phyloP scores from a whole-genome alignment of 495 filamentous ascomycete species.

The Aspergillus incahuasiensis region DNA sequence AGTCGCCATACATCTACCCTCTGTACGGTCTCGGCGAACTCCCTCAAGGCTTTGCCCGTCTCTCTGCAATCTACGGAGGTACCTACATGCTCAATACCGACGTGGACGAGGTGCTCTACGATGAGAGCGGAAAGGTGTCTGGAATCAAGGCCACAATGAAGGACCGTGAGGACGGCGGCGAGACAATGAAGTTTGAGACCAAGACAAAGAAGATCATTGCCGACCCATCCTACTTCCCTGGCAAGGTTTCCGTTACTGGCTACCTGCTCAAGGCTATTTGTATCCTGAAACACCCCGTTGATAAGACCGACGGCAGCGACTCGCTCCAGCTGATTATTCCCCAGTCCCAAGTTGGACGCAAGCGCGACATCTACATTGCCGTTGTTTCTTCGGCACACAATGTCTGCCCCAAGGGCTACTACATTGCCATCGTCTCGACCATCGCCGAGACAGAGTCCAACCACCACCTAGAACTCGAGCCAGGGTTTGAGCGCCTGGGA shows the following conservation, averaged over 20 bases:
- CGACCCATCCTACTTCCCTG: constrained; percentile 94
- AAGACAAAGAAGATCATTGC: constrained; percentile 94
- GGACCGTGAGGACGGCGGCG: constrained; percentile 66
- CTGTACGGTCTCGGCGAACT: constrained; percentile 96
- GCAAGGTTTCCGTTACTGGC: constrained; percentile 79
- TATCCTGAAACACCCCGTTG: constrained; percentile 91
- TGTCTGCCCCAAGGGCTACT: constrained; percentile 98
- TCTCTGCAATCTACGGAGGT: constrained; percentile 96
- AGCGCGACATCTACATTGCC: constrained; percentile 99
- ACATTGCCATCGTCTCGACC: constrained; percentile 96
- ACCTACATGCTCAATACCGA: constrained; percentile 98
- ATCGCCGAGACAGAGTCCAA: constrained; percentile 90
- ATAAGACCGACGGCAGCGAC: constrained; percentile 80
- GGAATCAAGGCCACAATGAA: constrained; percentile 98
- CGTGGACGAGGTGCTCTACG: constrained; percentile 83
- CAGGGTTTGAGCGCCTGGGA: constrained; percentile 90
- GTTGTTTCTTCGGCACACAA: constrained; percentile 95
- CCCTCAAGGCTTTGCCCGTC: constrained; percentile 94
- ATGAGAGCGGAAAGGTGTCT: constrained; percentile 69
- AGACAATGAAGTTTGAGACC: constrained; percentile 89
- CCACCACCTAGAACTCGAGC: constrained; percentile 90
- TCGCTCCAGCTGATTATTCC: constrained; percentile 96
- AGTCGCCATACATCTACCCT: constrained; percentile 98
- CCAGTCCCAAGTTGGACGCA: constrained; percentile 90
- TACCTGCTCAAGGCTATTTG: constrained; percentile 95